Conservation (phyloP, 2,329 filamentous ascomycete species). For the Pyrenophora teres region DNA sequence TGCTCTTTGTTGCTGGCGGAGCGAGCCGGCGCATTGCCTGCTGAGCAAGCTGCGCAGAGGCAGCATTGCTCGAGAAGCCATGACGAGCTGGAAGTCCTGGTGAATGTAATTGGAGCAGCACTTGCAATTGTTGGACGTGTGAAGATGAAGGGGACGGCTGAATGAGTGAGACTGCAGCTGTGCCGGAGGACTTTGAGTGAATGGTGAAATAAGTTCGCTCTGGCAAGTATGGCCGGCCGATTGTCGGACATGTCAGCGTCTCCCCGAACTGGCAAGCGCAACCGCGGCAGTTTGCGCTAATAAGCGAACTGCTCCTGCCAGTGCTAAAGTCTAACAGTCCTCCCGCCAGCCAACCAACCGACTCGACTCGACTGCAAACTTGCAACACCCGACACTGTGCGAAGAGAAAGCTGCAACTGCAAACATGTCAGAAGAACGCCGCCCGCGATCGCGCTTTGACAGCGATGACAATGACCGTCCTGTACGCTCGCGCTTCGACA, state of each 20-base stretch:
- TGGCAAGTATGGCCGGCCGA: constrained; percentile 6
- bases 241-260: constrained; percentile 10
- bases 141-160: too few species aligned
- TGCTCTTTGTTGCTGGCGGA: constrained; percentile 40
- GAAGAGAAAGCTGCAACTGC: constrained; percentile 11
- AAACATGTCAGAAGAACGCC: constrained; percentile 77
- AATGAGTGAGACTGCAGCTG: too few species aligned
- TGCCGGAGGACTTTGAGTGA: too few species aligned
- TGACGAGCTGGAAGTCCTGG: constrained; percentile 26
- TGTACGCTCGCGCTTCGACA: constrained; percentile 76
- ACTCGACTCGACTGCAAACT: constrained; percentile 2
- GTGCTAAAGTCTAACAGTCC: background rate
- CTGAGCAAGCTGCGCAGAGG: constrained; percentile 43
- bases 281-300: constrained; percentile 11
- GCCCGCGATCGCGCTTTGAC: constrained; percentile 93
- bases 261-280: constrained; percentile 4
- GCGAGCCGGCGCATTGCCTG: constrained; percentile 32
- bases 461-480: constrained; percentile 75
- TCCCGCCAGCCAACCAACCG: background rate
- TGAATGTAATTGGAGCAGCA: constrained; percentile 18
- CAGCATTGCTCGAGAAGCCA: constrained; percentile 51
- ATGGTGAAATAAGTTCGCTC: constrained; percentile 6
- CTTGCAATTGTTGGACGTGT: background rate
- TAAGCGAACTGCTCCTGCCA: constrained; percentile 10
- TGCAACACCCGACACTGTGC: constrained; percentile 1